These are phyloP conservation scores for Suillus paluster DNA, from an alignment of 768 basidiomycete species.

Conservation along the genomic window DNA sequence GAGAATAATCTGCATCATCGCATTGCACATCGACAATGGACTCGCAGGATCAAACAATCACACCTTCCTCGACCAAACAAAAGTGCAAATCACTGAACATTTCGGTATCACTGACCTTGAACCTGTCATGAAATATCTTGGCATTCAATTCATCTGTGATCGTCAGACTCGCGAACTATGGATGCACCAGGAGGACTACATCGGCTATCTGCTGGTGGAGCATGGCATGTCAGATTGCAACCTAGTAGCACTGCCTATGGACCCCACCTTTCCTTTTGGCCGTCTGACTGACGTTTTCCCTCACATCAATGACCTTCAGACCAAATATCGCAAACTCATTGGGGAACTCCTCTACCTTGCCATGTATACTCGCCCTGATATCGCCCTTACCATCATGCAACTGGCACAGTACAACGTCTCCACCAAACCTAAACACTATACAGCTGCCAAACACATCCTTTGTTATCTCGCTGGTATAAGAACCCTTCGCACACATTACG, in stretches of 20 bases:
- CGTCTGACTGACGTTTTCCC: background rate
- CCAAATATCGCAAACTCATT: too few relatives aligned
- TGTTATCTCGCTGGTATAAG: conserved; percentile 29
- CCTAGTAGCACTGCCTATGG: background rate
- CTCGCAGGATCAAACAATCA: background rate
- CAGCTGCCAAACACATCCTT: conserved; percentile 28
- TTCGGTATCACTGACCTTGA: background rate
- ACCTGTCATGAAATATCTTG: background rate
- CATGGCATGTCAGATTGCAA: background rate
- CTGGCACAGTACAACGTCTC: conserved; percentile 36
- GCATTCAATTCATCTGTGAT: background rate
- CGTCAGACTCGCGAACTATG: background rate
- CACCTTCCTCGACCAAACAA: background rate
- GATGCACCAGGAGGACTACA: conserved; percentile 1
- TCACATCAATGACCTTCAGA: too few relatives aligned
- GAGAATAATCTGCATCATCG: background rate
- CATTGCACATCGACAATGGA: background rate
- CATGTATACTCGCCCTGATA: conserved; percentile 38
- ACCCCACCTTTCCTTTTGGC: background rate
- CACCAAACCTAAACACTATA: conserved; percentile 28
- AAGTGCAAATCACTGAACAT: background rate
- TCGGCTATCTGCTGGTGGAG: background rate
- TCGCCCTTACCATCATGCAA: conserved; percentile 33
- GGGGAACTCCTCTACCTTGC: too few relatives aligned
- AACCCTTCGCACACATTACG: conserved; percentile 15